phyloP scores from a whole-genome alignment of 768 basidiomycete genomes.

The Suillus bovinus region DNA sequence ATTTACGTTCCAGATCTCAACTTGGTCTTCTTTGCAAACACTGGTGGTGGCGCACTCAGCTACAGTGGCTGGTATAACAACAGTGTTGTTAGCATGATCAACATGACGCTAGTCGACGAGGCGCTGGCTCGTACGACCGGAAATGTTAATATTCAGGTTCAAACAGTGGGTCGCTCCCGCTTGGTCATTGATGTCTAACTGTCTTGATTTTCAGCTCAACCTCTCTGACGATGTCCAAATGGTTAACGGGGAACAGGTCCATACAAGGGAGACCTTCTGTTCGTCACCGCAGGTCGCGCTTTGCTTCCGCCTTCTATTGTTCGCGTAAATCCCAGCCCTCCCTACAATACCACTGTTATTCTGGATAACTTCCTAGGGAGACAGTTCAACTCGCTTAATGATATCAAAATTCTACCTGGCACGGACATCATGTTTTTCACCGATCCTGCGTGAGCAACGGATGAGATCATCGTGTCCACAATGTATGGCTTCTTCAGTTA shows the following conservation, averaged over 20 bases:
- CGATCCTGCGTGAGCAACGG: slow-evolving; percentile 54
- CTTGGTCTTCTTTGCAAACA: slow-evolving; percentile 72
- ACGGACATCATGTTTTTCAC: slow-evolving; percentile 76
- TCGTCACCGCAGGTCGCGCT: slow-evolving; percentile 67
- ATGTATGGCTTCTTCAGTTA: slow-evolving; percentile 33
- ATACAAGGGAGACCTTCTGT: slow-evolving; percentile 54
- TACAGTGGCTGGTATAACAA: slow-evolving; percentile 64
- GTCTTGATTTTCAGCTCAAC: slow-evolving; percentile 44
- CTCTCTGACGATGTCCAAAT: slow-evolving; percentile 62
- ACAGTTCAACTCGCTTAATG: slow-evolving; percentile 82
- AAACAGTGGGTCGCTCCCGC: slow-evolving; percentile 29
- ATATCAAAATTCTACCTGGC: slow-evolving; percentile 68
- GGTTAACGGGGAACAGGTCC: slow-evolving; percentile 75
- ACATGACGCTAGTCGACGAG: slow-evolving; percentile 51
- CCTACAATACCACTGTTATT: slow-evolving; percentile 66
- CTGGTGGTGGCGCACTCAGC: slow-evolving; percentile 63
- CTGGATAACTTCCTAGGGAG: slow-evolving; percentile 79
- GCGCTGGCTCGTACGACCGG: slow-evolving; percentile 40
- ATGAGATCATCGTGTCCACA: neutral
- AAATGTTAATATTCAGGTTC: slow-evolving; percentile 50
- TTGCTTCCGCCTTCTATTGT: slow-evolving; percentile 59
- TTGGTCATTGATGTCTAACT: slow-evolving; percentile 3
- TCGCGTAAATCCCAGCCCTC: slow-evolving; percentile 61
- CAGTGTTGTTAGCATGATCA: slow-evolving; percentile 63
- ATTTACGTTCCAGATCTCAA: slow-evolving; percentile 59